phyloP scores from a whole-genome alignment of 257 asterid species.

The Penstemon davidsonii region DNA sequence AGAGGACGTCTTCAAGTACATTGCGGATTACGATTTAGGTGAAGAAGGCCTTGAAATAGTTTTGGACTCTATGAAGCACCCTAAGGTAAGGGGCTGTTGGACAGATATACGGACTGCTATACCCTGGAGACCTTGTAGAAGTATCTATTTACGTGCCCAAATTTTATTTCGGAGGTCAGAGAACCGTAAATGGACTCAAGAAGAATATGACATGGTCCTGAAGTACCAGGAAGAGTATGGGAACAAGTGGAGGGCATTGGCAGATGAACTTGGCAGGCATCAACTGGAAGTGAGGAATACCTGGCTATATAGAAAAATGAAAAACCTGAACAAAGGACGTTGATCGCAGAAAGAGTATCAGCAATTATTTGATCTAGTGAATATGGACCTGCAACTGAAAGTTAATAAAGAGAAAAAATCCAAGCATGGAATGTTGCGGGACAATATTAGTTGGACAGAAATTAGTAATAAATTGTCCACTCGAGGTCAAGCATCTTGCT shows the following conservation, averaged over 20 bases:
- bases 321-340: constrained; percentile 35
- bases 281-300: constrained; percentile 46
- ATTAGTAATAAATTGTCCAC: constrained; percentile 46
- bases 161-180: constrained; percentile 43
- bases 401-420: constrained; percentile 46
- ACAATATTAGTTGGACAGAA: constrained; percentile 50
- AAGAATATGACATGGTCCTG: constrained; percentile 39
- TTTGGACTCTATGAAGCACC: constrained; percentile 34
- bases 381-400: constrained; percentile 40
- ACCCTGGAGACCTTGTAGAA: constrained; percentile 41
- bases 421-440: constrained; percentile 54
- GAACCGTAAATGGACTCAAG: constrained; percentile 46
- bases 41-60: constrained; percentile 51
- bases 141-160: constrained; percentile 46
- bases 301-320: constrained; percentile 42
- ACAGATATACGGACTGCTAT: constrained; percentile 39
- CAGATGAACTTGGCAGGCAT: constrained; percentile 51
- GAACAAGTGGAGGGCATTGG: constrained; percentile 46
- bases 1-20: constrained; percentile 41
- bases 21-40: constrained; percentile 38
- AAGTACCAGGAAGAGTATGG: constrained; percentile 40
- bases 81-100: constrained; percentile 47
- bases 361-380: constrained; percentile 48
- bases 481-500: constrained; percentile 37
- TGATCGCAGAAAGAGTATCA: constrained; percentile 59